Conservation (phyloP, 1,139 yeast genomes). For the Pichia sp. region DNA sequence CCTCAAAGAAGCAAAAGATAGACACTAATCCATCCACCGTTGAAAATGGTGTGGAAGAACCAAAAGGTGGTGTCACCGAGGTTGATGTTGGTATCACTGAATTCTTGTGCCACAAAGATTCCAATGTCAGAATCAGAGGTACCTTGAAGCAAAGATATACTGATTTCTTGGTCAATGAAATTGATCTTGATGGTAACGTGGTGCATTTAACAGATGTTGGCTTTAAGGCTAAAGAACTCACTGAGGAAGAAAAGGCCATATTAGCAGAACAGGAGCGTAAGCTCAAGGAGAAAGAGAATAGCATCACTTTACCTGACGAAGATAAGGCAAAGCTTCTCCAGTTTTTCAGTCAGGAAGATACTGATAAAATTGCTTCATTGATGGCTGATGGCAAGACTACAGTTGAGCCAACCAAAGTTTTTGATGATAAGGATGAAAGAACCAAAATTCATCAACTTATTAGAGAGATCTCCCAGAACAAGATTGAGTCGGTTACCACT, state of each 20-base stretch:
- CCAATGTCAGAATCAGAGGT: constrained; percentile 63
- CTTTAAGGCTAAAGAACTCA: constrained; percentile 47
- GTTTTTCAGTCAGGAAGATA: constrained; percentile 53
- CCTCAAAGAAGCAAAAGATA: constrained; percentile 2
- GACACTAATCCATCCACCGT: background rate
- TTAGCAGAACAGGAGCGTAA: constrained; percentile 29
- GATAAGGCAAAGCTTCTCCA: constrained; percentile 41
- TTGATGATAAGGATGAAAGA: constrained; percentile 63
- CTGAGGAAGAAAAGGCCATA: constrained; percentile 34
- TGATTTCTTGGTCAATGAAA: constrained; percentile 93
- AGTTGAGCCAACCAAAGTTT: constrained; percentile 50
- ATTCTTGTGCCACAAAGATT: constrained; percentile 27
- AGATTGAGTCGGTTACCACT: constrained; percentile 74
- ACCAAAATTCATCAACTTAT: constrained; percentile 72
- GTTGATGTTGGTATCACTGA: constrained; percentile 79
- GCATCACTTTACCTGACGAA: constrained; percentile 38
- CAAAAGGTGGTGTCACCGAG: constrained; percentile 33
- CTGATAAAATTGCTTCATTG: constrained; percentile 46
- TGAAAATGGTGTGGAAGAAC: background rate
- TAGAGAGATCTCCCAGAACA: constrained; percentile 66
- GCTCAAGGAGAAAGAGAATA: constrained; percentile 28
- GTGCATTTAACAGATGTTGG: constrained; percentile 75
- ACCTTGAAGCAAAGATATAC: constrained; percentile 81
- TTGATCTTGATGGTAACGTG: constrained; percentile 59
- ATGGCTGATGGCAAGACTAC: constrained; percentile 47